Percentiles rank a stretch among this genome's conserved stretches.
phyloP scores from a whole-genome alignment of 768 basidiomycete genomes.

The Nidula microcarpa region DNA sequence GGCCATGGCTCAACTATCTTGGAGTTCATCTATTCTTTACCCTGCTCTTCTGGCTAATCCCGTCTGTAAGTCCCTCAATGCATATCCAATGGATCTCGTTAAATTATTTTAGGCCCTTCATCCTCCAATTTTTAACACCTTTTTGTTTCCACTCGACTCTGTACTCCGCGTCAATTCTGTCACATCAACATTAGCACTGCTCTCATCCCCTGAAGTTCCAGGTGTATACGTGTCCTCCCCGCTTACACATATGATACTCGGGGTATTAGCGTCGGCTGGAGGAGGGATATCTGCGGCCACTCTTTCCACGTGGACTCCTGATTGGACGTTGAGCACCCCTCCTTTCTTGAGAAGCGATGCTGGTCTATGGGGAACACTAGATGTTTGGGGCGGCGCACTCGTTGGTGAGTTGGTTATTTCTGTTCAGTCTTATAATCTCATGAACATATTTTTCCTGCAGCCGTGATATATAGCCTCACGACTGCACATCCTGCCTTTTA shows the following conservation, averaged over 20 bases:
- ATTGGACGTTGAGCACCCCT: conserved; percentile 45
- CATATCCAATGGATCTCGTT: neutral
- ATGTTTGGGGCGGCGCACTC: conserved; percentile 50
- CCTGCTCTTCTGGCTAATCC: conserved; percentile 31
- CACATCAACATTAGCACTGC: conserved; percentile 27
- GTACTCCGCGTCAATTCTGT: conserved; percentile 42
- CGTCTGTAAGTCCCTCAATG: conserved; percentile 24
- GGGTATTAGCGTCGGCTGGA: conserved; percentile 42
- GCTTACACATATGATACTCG: conserved; percentile 43
- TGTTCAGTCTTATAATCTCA: neutral
- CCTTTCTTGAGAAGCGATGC: conserved; percentile 38
- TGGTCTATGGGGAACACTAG: conserved; percentile 36
- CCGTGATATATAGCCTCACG: conserved; percentile 25
- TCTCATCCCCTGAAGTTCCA: conserved; percentile 26
- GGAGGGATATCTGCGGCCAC: conserved; percentile 44
- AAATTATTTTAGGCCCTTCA: conserved; percentile 19
- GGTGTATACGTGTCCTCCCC: conserved; percentile 32
- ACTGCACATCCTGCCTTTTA: conserved; percentile 27
- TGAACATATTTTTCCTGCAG: conserved; percentile 7
- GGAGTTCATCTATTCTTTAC: conserved; percentile 43
- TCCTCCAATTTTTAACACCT: conserved; percentile 32
- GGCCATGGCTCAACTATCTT: conserved; percentile 46
- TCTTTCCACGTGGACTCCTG: conserved; percentile 35
- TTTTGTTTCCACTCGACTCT: conserved; percentile 49
- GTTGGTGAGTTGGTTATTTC: conserved; percentile 25